Evolutionary conservation across 1,139 yeast genomes (phyloP).

Genomic region (Kazachstania sp.): DNA sequence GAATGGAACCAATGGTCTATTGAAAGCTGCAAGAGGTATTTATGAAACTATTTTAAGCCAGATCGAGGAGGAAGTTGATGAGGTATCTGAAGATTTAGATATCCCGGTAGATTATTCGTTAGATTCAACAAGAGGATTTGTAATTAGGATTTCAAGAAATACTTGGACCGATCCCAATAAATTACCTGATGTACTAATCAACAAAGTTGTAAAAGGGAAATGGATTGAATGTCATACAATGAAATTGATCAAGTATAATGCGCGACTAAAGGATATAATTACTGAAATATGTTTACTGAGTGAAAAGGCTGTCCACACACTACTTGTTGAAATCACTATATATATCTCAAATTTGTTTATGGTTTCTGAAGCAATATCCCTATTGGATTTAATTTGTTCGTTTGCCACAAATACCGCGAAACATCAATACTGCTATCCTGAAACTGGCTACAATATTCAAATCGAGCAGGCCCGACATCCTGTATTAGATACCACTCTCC

Average conservation of each 20-base stretch:
- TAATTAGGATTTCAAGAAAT: conserved; percentile 26
- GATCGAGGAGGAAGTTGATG: conserved; percentile 26
- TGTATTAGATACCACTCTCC: conserved; percentile 29
- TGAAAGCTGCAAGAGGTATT: conserved; percentile 39
- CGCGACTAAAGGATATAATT: conserved; percentile 35
- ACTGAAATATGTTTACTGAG: conserved; percentile 37
- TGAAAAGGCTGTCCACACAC: conserved; percentile 33
- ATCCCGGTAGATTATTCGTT: conserved; percentile 31
- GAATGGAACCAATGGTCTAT: conserved; percentile 38
- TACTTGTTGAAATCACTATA: conserved; percentile 26
- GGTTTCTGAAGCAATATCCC: conserved; percentile 39
- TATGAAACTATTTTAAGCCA: conserved; percentile 36
- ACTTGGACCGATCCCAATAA: conserved; percentile 7
- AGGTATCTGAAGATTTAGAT: conserved; percentile 20
- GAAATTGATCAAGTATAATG: conserved; percentile 35
- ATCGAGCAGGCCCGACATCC: conserved; percentile 38
- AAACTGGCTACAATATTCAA: conserved; percentile 29
- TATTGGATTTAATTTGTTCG: conserved; percentile 37
- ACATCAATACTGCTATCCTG: conserved; percentile 33
- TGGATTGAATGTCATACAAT: conserved; percentile 37
- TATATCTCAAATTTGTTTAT: conserved; percentile 35
- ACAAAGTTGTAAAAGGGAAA: conserved; percentile 29
- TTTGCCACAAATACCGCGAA: conserved; percentile 31
- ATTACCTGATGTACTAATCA: conserved; percentile 34
- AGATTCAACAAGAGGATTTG: conserved; percentile 36